These are phyloP conservation scores for Suillus bovinus DNA, from an alignment of 768 basidiomycete genomes.

Conservation along the genomic window DNA sequence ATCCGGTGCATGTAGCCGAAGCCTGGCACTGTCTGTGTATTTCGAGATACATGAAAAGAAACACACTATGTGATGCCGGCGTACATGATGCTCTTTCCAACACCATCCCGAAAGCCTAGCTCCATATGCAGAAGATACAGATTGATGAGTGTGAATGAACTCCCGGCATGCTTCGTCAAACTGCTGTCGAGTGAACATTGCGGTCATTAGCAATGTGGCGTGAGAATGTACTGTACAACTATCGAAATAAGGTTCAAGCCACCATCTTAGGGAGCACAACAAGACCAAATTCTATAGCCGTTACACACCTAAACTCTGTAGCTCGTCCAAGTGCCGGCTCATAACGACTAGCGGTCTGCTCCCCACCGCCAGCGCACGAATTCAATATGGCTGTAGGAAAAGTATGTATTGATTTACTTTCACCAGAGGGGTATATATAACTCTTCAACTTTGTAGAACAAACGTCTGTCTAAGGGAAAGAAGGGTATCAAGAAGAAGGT, in stretches of 20 bases:
- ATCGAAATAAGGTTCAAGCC: slow-evolving; percentile 63
- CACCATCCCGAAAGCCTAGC: slow-evolving; percentile 44
- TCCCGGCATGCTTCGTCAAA: slow-evolving; percentile 63
- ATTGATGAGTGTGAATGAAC: slow-evolving; percentile 39
- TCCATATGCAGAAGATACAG: slow-evolving; percentile 5
- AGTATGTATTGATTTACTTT: slow-evolving; percentile 42
- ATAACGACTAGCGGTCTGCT: slow-evolving; percentile 40
- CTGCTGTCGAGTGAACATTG: slow-evolving; percentile 48
- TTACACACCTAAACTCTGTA: slow-evolving; percentile 38
- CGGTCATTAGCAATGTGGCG: slow-evolving; percentile 30
- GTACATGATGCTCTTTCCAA: slow-evolving; percentile 62
- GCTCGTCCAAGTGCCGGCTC: slow-evolving; percentile 51
- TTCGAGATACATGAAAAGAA: slow-evolving; percentile 13
- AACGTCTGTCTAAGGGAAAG: slow-evolving; percentile 97
- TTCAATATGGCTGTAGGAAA: slow-evolving; percentile 87
- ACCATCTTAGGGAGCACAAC: slow-evolving; percentile 27
- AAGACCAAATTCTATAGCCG: slow-evolving; percentile 24
- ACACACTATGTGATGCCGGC: slow-evolving; percentile 25
- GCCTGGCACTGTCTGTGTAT: slow-evolving; percentile 34
- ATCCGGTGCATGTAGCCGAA: slow-evolving; percentile 51
- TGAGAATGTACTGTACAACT: slow-evolving; percentile 45
- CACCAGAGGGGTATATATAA: not conserved
- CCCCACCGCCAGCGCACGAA: slow-evolving; percentile 39
- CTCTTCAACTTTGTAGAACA: slow-evolving; percentile 63
- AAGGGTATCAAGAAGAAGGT: slow-evolving; percentile 99